Evolutionary conservation across 495 filamentous ascomycete species (phyloP), one percentile per base, ranked within the genome.

Genomic region (Penicillium dipodomyicola): DNA sequence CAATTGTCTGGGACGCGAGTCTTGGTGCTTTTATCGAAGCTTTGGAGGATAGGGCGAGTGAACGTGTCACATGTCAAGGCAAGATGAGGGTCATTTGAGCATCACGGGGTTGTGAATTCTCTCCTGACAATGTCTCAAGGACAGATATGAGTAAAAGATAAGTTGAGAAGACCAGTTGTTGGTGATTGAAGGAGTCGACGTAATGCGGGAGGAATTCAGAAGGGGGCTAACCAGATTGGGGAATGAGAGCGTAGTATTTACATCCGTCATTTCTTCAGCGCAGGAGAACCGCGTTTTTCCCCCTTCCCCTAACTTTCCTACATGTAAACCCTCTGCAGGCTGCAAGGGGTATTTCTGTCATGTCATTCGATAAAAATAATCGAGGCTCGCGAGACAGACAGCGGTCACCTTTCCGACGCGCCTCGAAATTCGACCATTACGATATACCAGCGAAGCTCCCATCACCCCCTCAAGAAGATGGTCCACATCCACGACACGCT

Each of bases 351-450:
- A 14, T 19, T 27, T 32, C 14, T 4, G 40, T 14, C 47, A 58
- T 58, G 55, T 40, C 47, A 12, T 33, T 40, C 19, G 44, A 49
- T n/a, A 58, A 6, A 35, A 48, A 17, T 32, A 58, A 64, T 30
- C 59, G 55, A 33, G 52, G 57, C 14, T 57, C 58, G 19, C 60
- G 56, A 17, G 60, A 65, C 48, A 56, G 67, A 56, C 49, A 67
- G 9, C 62, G 49, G 37, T 77, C 73, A 20, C 69, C 74, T 53
- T 73, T 74, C 56, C 65, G 63, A 53, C 70, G 65, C 64, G 71
- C 74, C 60, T 63, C 66, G 47, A 54, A 63, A 48, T 63, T 71
- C 57, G 59, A 68, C 29, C 57, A 63, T 44, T 61, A 70, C 54
- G 57, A 69, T 39, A 58, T 69, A 40, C 65, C 75, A 51, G 48